Percentiles rank a stretch among this genome's conserved stretches.
Evolutionary conservation across 305 asterid species (phyloP).

Genomic region (Fraxinus velutina): DNA sequence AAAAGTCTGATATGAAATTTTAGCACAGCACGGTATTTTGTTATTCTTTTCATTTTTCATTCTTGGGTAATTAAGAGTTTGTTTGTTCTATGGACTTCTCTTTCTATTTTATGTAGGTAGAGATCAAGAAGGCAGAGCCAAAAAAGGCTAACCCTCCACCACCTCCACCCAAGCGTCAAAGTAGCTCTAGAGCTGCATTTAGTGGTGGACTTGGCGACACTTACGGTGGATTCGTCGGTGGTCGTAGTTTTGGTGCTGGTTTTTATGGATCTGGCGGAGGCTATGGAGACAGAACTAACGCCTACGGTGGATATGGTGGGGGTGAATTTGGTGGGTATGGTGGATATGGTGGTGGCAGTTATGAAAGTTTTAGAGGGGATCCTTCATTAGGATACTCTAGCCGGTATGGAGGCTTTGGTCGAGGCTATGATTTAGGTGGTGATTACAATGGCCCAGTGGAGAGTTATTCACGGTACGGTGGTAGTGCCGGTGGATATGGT

Average conservation of each 20-base stretch:
- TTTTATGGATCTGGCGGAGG: not conserved
- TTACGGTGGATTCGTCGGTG: slow-evolving; percentile 44
- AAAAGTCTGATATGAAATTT: not conserved
- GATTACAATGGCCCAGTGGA: slow-evolving; percentile 42
- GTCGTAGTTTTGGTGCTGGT: slow-evolving; percentile 18
- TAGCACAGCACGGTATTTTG: not conserved
- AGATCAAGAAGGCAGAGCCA: slow-evolving; percentile 61
- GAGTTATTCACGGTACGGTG: slow-evolving; percentile 36
- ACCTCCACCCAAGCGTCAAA: slow-evolving; percentile 42
- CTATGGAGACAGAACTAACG: not conserved
- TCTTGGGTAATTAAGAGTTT: not conserved
- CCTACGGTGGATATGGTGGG: slow-evolving; percentile 41
- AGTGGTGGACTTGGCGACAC: slow-evolving; percentile 27
- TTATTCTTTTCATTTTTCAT: not conserved
- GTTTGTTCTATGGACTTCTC: not conserved
- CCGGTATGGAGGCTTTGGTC: slow-evolving; percentile 49
- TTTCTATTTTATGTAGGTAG: slow-evolving; percentile 36
- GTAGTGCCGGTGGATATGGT: slow-evolving; percentile 29
- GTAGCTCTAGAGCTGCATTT: slow-evolving; percentile 31
- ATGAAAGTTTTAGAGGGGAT: slow-evolving; percentile 45
- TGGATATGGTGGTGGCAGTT: slow-evolving; percentile 41
- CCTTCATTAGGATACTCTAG: slow-evolving; percentile 42
- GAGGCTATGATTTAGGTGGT: slow-evolving; percentile 46
- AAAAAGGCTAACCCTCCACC: slow-evolving; percentile 44
- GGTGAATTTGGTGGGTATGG: slow-evolving; percentile 41